Percentiles rank a stretch among this genome's conserved stretches.
Evolutionary conservation across 2,329 filamentous ascomycete species (phyloP).

Genomic region (Myriosclerotinia scirpicola): DNA sequence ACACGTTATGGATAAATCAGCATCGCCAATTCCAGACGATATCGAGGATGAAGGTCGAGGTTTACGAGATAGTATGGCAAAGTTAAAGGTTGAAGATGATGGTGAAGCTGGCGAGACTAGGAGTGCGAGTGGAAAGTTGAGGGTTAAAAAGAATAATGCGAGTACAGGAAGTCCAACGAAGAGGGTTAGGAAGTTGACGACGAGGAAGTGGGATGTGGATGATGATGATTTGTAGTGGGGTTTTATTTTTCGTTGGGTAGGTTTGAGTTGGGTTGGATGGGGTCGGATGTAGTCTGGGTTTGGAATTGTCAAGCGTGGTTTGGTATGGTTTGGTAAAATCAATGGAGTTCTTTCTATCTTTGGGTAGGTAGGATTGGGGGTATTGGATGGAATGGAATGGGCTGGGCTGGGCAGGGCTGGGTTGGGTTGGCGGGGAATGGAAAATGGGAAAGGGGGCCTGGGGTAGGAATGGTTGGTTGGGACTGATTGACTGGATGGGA

Average conservation of each 20-base stretch:
- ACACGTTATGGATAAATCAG: slow-evolving; percentile 11
- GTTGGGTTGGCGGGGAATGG: neutral
- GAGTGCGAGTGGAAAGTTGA: slow-evolving; percentile 5
- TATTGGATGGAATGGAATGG: neutral
- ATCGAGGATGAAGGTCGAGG: slow-evolving; percentile 24
- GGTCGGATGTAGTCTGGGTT: neutral
- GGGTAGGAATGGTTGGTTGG: neutral
- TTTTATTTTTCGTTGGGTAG: neutral
- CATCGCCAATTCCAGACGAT: slow-evolving; percentile 15
- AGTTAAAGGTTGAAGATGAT: slow-evolving; percentile 9
- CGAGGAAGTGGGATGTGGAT: slow-evolving; percentile 39
- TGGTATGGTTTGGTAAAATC: neutral
- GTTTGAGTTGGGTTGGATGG: no score
- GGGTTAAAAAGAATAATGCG: slow-evolving; percentile 1
- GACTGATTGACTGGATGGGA: neutral
- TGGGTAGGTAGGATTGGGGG: neutral
- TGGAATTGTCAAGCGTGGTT: no score
- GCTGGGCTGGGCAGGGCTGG: neutral
- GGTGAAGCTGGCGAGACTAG: neutral
- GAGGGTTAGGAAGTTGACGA: slow-evolving; percentile 37
- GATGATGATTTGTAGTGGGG: slow-evolving; percentile 33
- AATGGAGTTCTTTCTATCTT: neutral
- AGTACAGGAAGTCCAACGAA: slow-evolving; percentile 31
- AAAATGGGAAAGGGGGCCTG: no score
- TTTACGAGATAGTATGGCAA: slow-evolving; percentile 11